Conservation (phyloP, 148 eudicot species). For the Silene uniflora region DNA sequence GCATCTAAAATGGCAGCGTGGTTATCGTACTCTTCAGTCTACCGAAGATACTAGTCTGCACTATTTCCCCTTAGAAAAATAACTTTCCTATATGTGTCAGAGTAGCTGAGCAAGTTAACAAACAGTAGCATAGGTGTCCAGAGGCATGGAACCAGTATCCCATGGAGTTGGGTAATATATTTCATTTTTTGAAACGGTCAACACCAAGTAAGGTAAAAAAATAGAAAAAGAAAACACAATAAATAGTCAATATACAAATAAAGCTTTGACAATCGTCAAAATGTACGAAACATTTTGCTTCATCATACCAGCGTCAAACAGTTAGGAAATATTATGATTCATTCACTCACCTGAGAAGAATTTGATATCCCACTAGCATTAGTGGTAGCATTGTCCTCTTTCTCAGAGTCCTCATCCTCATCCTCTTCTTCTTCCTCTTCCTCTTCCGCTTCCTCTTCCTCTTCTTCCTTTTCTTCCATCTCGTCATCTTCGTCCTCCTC, state of each 20-base stretch:
- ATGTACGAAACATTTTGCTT: not conserved
- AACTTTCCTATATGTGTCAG: not conserved
- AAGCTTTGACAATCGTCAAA: too few species aligned
- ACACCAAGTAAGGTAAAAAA: too few species aligned
- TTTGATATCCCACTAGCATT: constrained; percentile 26
- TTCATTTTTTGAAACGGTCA: too few species aligned
- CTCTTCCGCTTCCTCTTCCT: constrained; percentile 44
- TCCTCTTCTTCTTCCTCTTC: constrained; percentile 31
- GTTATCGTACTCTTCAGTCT: not conserved
- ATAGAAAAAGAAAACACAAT: too few species aligned
- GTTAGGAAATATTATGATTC: not conserved
- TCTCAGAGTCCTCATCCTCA: constrained; percentile 29
- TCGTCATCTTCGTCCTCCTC: constrained; percentile 55
- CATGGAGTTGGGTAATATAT: too few species aligned
- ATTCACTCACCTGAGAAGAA: constrained; percentile 39
- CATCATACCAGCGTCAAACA: not conserved
- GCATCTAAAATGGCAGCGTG: not conserved
- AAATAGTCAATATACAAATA: too few species aligned
- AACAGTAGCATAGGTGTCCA: not conserved
- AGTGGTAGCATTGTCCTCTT: constrained; percentile 25
- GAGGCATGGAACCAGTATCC: not conserved
- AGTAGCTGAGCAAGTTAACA: not conserved
- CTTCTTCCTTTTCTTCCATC: constrained; percentile 49
- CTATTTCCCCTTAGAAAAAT: not conserved
- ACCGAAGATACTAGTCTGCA: not conserved